Base-by-base conservation (phyloP, 805 yeast genomes). In the Candida dajiaensis region DNA sequence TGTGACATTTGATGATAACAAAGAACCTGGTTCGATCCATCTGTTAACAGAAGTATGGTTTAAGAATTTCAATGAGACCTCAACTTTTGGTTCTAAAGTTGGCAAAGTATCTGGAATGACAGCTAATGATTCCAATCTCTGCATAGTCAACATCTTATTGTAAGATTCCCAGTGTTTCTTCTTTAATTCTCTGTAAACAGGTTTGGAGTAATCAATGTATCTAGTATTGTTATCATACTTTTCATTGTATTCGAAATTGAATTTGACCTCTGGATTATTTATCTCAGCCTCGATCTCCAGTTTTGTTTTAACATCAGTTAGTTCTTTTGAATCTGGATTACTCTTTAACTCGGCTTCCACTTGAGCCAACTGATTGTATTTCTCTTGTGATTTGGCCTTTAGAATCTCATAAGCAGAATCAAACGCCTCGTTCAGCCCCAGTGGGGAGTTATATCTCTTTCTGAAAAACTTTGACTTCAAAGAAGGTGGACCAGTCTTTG, bases 31-130 rank as follows among this genome's bases (percentile, higher is more conserved):
- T 50, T 77, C 84, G 41, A 89, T 66, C 86, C 86, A 81, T 52
- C 74, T 78, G 54, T 76, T 74, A 37, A 84, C 75, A 48, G 76
- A 74, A 5, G 78, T 71, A 51, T 80, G 80, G 59, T 82, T 86
- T 6, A 89, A 83, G 61, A 90, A 90, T 66, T 80, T 81, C 40
- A 94, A 59, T 40, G 77, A 72, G 6, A 92, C 86, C 44, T 85
- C 89, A 16, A 79, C 92, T 51, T 74, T 69, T 18, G 98, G 98
- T 10, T 77, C 82, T 47, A 94, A 66, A 2, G 97, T 89, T 23
- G 97, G 94, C 64, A 94, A 63, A 3, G 98, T 90, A 63, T 94
- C 99, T 15, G 99, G 99, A 49, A 94, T 86, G 38, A 88, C 88
- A 38, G 76, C 77, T 55, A 89, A 69, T 47, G 85, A 81, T 68